Percentiles rank a stretch among this genome's conserved stretches.
Evolutionary conservation across 345 rosid species (phyloP).

Genomic region (Leavenworthia alabamica): DNA sequence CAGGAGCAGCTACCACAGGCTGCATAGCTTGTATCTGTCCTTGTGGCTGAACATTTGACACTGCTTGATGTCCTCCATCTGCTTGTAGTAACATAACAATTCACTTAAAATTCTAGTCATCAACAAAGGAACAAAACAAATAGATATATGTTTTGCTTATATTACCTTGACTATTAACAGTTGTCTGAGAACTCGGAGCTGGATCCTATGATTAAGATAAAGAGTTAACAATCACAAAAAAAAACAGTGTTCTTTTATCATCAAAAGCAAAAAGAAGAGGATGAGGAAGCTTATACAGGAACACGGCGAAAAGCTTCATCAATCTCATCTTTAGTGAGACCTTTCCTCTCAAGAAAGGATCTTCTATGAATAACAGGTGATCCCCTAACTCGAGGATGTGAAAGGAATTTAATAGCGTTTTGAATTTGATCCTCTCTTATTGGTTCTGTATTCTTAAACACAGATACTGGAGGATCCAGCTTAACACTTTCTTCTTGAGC

Average conservation of each 20-base stretch:
- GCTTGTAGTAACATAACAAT: constrained; percentile 23
- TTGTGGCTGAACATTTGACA: constrained; percentile 51
- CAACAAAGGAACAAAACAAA: constrained; percentile 15
- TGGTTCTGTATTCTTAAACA: constrained; percentile 84
- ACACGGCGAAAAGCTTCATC: constrained; percentile 95
- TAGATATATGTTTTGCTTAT: background rate
- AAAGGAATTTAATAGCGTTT: constrained; percentile 93
- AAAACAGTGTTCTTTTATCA: background rate
- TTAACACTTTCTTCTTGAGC: constrained; percentile 39
- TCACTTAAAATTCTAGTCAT: background rate
- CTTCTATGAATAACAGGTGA: constrained; percentile 87
- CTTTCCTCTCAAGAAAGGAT: constrained; percentile 94
- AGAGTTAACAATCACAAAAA: constrained; percentile 8
- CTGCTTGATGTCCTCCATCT: too few species aligned
- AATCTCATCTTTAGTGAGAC: constrained; percentile 90
- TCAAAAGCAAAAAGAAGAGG: background rate
- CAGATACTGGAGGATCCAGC: constrained; percentile 44
- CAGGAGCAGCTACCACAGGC: constrained; percentile 41
- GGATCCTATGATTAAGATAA: constrained; percentile 57
- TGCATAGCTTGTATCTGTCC: constrained; percentile 48
- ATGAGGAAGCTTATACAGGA: constrained; percentile 55
- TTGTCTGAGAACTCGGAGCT: constrained; percentile 58
- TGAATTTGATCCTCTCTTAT: constrained; percentile 87
- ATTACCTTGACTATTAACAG: constrained; percentile 53
- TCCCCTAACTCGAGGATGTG: constrained; percentile 87